Base-by-base conservation (phyloP, 2,329 filamentous ascomycete species). In the Penicillium sp. region DNA sequence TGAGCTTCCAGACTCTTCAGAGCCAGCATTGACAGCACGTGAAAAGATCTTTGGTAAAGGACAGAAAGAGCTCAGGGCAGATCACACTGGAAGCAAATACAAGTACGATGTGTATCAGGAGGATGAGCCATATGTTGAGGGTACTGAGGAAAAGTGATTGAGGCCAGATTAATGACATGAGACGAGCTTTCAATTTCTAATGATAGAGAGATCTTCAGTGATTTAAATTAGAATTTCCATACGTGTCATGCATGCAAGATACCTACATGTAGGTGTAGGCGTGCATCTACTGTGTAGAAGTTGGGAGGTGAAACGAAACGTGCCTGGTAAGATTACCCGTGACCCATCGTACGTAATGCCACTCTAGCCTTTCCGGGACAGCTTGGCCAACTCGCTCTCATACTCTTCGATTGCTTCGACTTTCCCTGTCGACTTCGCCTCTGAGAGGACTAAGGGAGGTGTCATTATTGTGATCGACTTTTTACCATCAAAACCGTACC, bases 1-100 rank as follows among this genome's bases (percentile, higher is more conserved):
- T 4, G 72, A 75, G 27, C 71, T 74, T 14, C 61, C 65, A n/a
- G 40, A 42, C 14, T 19, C 44, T 2, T 63, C 52, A 7, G 62
- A 59, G 11, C 62, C 66, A 44, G 50, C 57, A 16, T 50, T 80
- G 26, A 84, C 81, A 2, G 78, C 79, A 0, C 72, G 84, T 16
- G 85, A 88, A 70, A 86, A 81, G 70, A 72, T 87, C 0, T 87
- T 86, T 66, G 84, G 84, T 0, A 76, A 74, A 56, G 85, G 84
- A 0, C 84, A 87, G 66, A 76, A 69, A 6, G 73, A 77, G 13
- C 64, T 88, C 55, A 74, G 84, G 35, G 74, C 74, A 58, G 85
- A 88, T 67, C 85, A 88, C 67, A 64, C 74, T 0, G 85, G 84
- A 1, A 81, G 78, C 46, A 68, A 62, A 58, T 88, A 86, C 65